Conservation (phyloP, 2,329 filamentous ascomycete species). For the Ramularia endophylla region DNA sequence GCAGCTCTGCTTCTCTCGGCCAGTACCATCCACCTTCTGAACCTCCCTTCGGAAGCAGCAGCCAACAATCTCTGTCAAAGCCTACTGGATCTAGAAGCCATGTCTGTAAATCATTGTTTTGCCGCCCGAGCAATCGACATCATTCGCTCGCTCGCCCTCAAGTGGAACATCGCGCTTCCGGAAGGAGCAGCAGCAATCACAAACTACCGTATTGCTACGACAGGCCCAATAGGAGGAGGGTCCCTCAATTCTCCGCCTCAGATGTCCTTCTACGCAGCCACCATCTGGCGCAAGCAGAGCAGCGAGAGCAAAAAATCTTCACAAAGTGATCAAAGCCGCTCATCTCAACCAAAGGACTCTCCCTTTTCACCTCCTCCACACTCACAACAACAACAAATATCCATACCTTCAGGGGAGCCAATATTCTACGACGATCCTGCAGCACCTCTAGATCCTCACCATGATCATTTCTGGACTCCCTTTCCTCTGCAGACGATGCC, state of each 20-base stretch:
- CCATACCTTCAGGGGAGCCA: slow-evolving; percentile 8
- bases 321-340: slow-evolving; percentile 7
- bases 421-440: slow-evolving; percentile 23
- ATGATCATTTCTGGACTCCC: slow-evolving; percentile 35
- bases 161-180: slow-evolving; percentile 41
- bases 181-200: slow-evolving; percentile 29
- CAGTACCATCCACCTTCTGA: slow-evolving; percentile 41
- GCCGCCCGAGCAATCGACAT: slow-evolving; percentile 39
- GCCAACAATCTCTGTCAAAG: slow-evolving; percentile 37
- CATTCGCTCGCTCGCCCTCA: slow-evolving; percentile 36
- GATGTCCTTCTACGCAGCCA: slow-evolving; percentile 27
- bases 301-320: slow-evolving; percentile 19
- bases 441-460: slow-evolving; percentile 16
- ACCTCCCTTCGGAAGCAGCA: slow-evolving; percentile 35
- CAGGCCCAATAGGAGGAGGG: slow-evolving; percentile 1
- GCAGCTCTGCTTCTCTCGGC: slow-evolving; percentile 38
- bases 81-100: slow-evolving; percentile 37
- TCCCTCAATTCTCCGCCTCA: slow-evolving; percentile 18
- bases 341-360: slow-evolving; percentile 6
- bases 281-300: slow-evolving; percentile 23
- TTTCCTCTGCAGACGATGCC: slow-evolving; percentile 37
- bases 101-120: slow-evolving; percentile 41
- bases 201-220: slow-evolving; percentile 20
- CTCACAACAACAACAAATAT: slow-evolving; percentile 9
- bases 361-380: slow-evolving; percentile 19